Base-by-base conservation (phyloP, 805 yeast genomes). In the Millerozyma miso region DNA sequence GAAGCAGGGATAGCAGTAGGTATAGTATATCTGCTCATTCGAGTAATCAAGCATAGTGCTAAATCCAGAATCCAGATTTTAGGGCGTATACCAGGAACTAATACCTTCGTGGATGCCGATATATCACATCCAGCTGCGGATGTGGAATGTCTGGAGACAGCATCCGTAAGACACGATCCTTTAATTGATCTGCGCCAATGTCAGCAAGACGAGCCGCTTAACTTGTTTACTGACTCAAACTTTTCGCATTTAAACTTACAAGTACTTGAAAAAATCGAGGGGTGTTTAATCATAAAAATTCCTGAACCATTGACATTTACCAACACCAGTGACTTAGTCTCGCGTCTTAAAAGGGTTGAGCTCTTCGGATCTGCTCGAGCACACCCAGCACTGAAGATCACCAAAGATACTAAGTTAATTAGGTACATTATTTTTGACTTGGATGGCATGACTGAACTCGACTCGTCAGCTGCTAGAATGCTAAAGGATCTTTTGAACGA, bases 1-100 rank as follows among this genome's bases (percentile, higher is more conserved):
- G 96, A 91, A 60, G 81, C 85, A 13, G 98, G 99, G 1, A 88
- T 93, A 38, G 80, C 85, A 2, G 76, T 88, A n/a, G 98, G 99
- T 0, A 80, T 87, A 38, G 79, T 79, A 0, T 86, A 88, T 51
- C 88, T 95, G 34, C 66, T 91, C 15, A 70, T 90, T 29, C 69
- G 95, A 43, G 90, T 91, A 4, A 61, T 73, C 29, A 63, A 62
- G 42, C 63, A 68, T 48, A 66, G 75, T 12, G 63, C 76, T 0
- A 54, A 60, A 37, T 71, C 76, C 5, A 55, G 73, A 31, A 72
- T 73, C 47, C 74, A 71, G 40, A 69, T 73, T 42, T 52, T 73
- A 42, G 78, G 76, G 1, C 56, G 77, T 35, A 55, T 64, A 20
- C 73, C 63, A 26, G 71, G 71, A 3, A 58, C 74, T 1, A 68